Evolutionary conservation across 2,329 filamentous ascomycete genomes (phyloP).

Genomic region (Shiraia sp.): DNA sequence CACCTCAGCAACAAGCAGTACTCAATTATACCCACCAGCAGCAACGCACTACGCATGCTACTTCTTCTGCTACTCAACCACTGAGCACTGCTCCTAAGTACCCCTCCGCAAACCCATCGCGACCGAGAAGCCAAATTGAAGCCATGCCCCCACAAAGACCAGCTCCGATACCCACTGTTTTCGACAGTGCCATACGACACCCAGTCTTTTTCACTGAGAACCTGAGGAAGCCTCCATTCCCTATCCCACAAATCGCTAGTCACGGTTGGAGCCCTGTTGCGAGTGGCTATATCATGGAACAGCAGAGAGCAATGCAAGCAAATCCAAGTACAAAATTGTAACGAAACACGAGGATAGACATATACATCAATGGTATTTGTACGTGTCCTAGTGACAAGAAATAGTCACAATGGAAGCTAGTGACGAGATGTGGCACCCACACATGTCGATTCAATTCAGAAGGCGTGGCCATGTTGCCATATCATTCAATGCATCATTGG

Average conservation of each 20-base stretch:
- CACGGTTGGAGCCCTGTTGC: constrained; percentile 49
- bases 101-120: constrained; percentile 4
- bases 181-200: constrained; percentile 65
- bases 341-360: constrained; percentile 1
- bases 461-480: too few species aligned
- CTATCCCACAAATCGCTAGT: constrained; percentile 41
- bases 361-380: background rate
- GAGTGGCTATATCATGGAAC: constrained; percentile 47
- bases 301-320: constrained; percentile 15
- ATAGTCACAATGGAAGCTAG: too few species aligned
- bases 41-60: constrained; percentile 24
- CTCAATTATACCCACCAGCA: constrained; percentile 31
- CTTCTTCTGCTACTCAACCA: constrained; percentile 10
- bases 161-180: constrained; percentile 28
- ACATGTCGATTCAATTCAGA: too few species aligned
- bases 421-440: too few species aligned
- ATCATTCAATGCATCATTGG: too few species aligned
- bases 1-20: constrained; percentile 24
- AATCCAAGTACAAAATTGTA: constrained; percentile 34
- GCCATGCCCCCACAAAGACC: constrained; percentile 48
- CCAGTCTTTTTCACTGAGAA: constrained; percentile 76
- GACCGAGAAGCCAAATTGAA: constrained; percentile 52
- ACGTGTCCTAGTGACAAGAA: too few species aligned
- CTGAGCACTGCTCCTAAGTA: background rate
- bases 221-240: constrained; percentile 60